These are phyloP conservation scores for Citrus medica DNA, from an alignment of 345 rosid genomes.

Conservation along the genomic window DNA sequence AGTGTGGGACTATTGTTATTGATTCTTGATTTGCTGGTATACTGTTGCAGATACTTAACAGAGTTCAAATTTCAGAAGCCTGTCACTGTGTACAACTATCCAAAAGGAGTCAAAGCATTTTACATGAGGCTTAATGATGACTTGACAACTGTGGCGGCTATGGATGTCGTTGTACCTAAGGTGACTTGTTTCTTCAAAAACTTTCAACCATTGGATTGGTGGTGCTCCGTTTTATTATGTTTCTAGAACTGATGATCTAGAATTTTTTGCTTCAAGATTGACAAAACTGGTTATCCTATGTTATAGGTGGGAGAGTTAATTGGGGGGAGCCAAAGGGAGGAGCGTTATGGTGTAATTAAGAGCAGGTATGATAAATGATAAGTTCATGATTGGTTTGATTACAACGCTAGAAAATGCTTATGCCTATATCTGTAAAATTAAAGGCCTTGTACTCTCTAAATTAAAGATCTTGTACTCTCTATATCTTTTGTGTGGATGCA, in stretches of 20 bases:
- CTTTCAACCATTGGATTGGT: neutral
- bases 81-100: conserved; percentile 89
- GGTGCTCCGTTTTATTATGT: neutral
- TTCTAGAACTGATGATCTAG: neutral
- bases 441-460: no score
- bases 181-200: conserved; percentile 24
- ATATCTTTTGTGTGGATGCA: neutral
- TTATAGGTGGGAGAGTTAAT: conserved; percentile 85
- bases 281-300: neutral
- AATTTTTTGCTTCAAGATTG: neutral
- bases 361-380: conserved; percentile 45
- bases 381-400: no score
- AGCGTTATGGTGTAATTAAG: conserved; percentile 56
- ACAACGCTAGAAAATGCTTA: no score
- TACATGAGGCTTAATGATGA: conserved; percentile 96
- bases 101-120: conserved; percentile 90
- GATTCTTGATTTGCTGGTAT: conserved; percentile 6
- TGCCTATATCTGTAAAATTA: no score
- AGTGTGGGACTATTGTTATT: neutral
- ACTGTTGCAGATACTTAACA: conserved; percentile 66
- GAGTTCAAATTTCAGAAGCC: conserved; percentile 84
- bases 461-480: neutral
- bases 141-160: conserved; percentile 80
- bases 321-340: conserved; percentile 99
- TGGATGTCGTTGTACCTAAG: conserved; percentile 96